Base-by-base conservation (phyloP, 1,139 yeast genomes). In the Nakaseomyces uthaithaninus region DNA sequence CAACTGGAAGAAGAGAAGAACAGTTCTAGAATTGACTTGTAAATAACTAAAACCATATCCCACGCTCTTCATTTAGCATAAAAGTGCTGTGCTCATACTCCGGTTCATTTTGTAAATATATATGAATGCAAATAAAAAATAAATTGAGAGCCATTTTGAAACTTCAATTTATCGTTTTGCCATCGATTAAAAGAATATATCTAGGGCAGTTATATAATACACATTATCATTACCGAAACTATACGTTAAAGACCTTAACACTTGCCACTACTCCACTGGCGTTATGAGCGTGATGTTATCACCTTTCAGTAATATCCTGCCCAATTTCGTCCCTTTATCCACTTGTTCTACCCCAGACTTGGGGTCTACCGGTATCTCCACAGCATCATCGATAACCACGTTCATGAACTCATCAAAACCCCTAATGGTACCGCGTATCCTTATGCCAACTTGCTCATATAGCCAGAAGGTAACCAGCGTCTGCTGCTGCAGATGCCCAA, bases 331-430 rank as follows among this genome's bases (percentile, higher is more conserved):
- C 68, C 45, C 62, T 54, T 39, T 55, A 47, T 45, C 65, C 33
- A 35, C 33, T 2, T 40, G 34, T 39, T 59, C 59, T 9, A 41
- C 38, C 3, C 60, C 62, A 1, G 54, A 60, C n/a, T 53, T 59
- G 41, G 41, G 60, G 60, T 49, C 71, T 56, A 54, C 54, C 2
- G 62, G 59, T n/a, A 82, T 66, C 53, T 91, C 95, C 14, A 73
- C 71, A 0, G 97, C 95, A 43, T 87, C 91, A 45, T 85, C 95
- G 11, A 93, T 66, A n/a, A 89, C 97, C 14, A 93, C 65, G 55
- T 93, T 93, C 98, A 93, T 91, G 56, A 87, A 91, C 65, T 93
- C 98, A 61, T 93, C 99, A 62, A 93, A 91, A 1, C 99, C 99
- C 42, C 68, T 69, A 37, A 91, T 80, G 49, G 73, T 75, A 1